Evolutionary conservation across 768 basidiomycete species (phyloP), one percentile per base, ranked within the genome.

Genomic region (Gyrodon lividus): DNA sequence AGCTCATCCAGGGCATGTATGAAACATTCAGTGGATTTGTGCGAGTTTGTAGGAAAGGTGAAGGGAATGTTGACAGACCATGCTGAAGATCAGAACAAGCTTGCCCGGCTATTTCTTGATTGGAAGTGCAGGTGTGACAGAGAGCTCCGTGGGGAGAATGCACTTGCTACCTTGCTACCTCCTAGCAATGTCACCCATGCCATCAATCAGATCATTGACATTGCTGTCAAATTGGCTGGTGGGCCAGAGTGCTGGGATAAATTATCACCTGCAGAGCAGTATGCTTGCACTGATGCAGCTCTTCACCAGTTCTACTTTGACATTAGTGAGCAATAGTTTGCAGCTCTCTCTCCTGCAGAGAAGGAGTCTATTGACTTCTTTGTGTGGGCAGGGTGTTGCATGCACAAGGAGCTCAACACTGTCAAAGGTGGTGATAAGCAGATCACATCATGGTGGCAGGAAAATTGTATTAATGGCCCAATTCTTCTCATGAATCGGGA

Each of bases 381-480:
- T 53, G 55, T 72, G 20, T 67, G 67, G 63, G 61, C 57, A 26
- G 65, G 64, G 3, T 71, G 68, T 56, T 65, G 63, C 35, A 62
- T 61, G 46, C 69, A 71, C 52, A 70, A 69, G 52, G 68, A 70
- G 34, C 39, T 70, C n/a, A 73, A 72, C 43, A 55, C 62, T 14
- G 57, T 70, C 9, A 54, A 57, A 24, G 64, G 63, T 5, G 68
- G 69, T 2, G 62, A 64, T 51, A 8, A 8, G 8, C 40, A 19
- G n/a, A 53, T 68, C 52, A 24, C 19, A 19, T 19, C 39, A 17
- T 67, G 46, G 47, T 70, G 61, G 58, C 23, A 43, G 6, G 39
- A 48, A 22, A 42, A 58, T 46, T 50, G 59, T 8, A 6, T 63
- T 12, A 43, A 46, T 14, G 48, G 53, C 7, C 71, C 68, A 10